These are phyloP conservation scores for Dacryopinax primogenitus DNA, from an alignment of 768 basidiomycete genomes.

Conservation along the genomic window DNA sequence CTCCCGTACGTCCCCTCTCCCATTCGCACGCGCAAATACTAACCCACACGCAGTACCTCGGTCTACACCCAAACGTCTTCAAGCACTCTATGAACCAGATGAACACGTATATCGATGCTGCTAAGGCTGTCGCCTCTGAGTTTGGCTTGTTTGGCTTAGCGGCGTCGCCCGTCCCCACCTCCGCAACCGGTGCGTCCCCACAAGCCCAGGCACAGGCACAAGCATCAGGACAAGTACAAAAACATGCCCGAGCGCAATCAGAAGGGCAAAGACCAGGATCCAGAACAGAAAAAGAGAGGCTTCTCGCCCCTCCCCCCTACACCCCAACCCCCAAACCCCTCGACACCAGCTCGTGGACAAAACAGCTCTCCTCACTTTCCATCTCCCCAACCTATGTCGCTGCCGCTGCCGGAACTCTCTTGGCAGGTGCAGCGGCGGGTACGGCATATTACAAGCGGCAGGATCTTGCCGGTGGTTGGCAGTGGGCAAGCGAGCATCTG, in stretches of 20 bases:
- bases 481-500: slow-evolving; percentile 78
- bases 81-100: slow-evolving; percentile 71
- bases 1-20: slow-evolving; percentile 50
- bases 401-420: slow-evolving; percentile 44
- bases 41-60: slow-evolving; percentile 51
- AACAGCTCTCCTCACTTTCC: slow-evolving; percentile 21
- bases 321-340: not conserved
- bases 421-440: slow-evolving; percentile 75
- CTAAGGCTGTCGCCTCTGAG: slow-evolving; percentile 45
- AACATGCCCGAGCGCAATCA: no score
- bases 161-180: slow-evolving; percentile 16
- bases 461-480: slow-evolving; percentile 54
- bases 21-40: not conserved
- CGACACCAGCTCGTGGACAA: slow-evolving; percentile 13
- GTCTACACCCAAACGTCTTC: slow-evolving; percentile 73
- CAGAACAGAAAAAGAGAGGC: no score
- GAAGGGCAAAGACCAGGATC: no score
- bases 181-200: slow-evolving; percentile 11
- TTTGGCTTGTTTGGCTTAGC: slow-evolving; percentile 41
- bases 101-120: slow-evolving; percentile 52
- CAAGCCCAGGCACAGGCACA: no score
- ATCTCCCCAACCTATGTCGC: slow-evolving; percentile 40
- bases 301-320: slow-evolving; percentile 16
- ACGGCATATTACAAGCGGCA: slow-evolving; percentile 72
- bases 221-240: no score